Conservation (phyloP, 2,329 filamentous ascomycete species). For the Fusarium robinianum region DNA sequence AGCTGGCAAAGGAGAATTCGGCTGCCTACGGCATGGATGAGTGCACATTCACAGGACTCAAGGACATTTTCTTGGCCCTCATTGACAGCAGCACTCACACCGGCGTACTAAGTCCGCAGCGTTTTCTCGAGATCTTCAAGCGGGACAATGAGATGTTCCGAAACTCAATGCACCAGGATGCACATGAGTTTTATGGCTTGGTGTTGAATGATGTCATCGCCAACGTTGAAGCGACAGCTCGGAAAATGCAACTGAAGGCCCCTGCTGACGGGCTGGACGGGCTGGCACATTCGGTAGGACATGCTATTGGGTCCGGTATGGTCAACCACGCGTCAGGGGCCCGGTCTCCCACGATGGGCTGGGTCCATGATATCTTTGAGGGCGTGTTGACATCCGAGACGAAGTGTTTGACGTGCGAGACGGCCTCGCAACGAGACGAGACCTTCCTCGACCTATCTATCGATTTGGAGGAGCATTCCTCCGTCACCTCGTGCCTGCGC, state of each 20-base stretch:
- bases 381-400: slow-evolving; percentile 95
- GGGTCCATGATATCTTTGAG: slow-evolving; percentile 98
- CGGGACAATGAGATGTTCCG: slow-evolving; percentile 97
- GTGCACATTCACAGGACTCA: slow-evolving; percentile 89
- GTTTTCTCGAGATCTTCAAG: slow-evolving; percentile 91
- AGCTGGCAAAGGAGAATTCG: slow-evolving; percentile 80
- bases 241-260: slow-evolving; percentile 55
- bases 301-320: slow-evolving; percentile 41
- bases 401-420: slow-evolving; percentile 94
- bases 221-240: slow-evolving; percentile 88
- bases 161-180: slow-evolving; percentile 96
- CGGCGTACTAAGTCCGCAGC: slow-evolving; percentile 87
- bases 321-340: slow-evolving; percentile 48
- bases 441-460: slow-evolving; percentile 96
- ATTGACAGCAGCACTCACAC: slow-evolving; percentile 80
- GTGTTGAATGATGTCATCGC: slow-evolving; percentile 95
- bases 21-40: slow-evolving; percentile 89
- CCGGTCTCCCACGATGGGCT: slow-evolving; percentile 70
- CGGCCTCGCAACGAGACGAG: slow-evolving; percentile 91
- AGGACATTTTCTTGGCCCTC: slow-evolving; percentile 93
- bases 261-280: slow-evolving; percentile 41
- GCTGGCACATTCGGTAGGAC: slow-evolving; percentile 57
- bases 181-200: slow-evolving; percentile 94
- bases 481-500: slow-evolving; percentile 89
- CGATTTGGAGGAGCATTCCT: slow-evolving; percentile 92